Evolutionary conservation across 352 stramenopile genomes (phyloP), one percentile per base, ranked within the genome.

Genomic region (Pythium vanterpoolii): DNA sequence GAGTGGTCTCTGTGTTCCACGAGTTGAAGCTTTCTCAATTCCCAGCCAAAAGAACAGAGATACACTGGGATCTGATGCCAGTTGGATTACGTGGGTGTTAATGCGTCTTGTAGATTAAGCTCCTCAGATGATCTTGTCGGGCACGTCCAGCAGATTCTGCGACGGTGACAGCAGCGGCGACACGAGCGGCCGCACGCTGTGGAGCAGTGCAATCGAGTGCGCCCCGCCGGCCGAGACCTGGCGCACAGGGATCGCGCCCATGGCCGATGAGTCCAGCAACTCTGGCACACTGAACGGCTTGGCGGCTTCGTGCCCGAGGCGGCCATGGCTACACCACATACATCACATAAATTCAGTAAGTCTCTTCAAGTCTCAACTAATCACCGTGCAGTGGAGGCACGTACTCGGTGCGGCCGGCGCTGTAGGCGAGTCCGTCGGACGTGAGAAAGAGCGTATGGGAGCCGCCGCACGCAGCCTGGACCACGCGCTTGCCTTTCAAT

Each of bases 401-500:
- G 62, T 83, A 96, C 83, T 97, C 87, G 24, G 87, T 73, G 46
- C 79, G 69, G 43, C 90, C 89, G 43, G 79, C 84, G 64, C 86
- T 92, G 63, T 85, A 96, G 14, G 86, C 85, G 42, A 89, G 65
- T 28, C 90, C 90, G 26, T 97, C 83, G 40, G 76, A 79, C 21
- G 86, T 95, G 31, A 97, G 73, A 42, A 96, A 95, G 36, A 96
- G 68, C 36, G 87, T 96, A 79, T 97, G 89, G 2, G 68, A 68
- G n/a, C 68, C 68, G 47, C 84, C 84, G n/a, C 79, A 90, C 11
- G 84, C 80, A 30, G 79, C 84, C 48, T 93, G 81, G 43, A 91
- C 83, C 27, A 93, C 70, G 1, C 49, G 64, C 56, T 90, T 73
- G 18, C 60, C 75, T 62, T 85, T 73, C 24, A 93, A 28, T 13